A percentile compares a stretch with the other conserved stretches of the same genome.
Conservation (phyloP, 2,329 filamentous ascomycete species). For the Orbilia javanica region DNA sequence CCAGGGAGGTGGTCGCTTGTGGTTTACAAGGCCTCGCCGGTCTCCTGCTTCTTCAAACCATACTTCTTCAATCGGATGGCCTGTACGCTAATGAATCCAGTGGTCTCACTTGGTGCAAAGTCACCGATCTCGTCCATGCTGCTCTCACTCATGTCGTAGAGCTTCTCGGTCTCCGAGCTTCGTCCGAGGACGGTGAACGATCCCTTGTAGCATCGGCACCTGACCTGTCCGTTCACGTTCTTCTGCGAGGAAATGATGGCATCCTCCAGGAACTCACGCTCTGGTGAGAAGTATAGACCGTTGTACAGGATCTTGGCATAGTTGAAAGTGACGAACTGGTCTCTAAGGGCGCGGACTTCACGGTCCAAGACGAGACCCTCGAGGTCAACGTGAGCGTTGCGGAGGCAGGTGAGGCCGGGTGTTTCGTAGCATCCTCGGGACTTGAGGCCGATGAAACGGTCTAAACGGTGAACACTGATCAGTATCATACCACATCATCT, state of each 20-base stretch:
- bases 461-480: conserved; percentile 63
- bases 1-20: too few species aligned
- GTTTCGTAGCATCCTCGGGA: conserved; percentile 84
- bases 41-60: conserved; percentile 59
- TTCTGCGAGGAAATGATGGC: conserved; percentile 73
- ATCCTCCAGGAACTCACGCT: conserved; percentile 78
- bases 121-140: conserved; percentile 79
- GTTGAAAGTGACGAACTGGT: conserved; percentile 77
- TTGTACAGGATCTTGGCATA: conserved; percentile 74
- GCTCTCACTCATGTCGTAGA: conserved; percentile 76
- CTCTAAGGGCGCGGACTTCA: conserved; percentile 76
- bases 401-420: conserved; percentile 71
- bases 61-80: conserved; percentile 74
- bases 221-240: conserved; percentile 73
- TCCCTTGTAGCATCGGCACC: conserved; percentile 77
- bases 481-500: conserved; percentile 60
- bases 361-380: conserved; percentile 77
- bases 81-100: conserved; percentile 78
- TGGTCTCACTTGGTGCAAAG: conserved; percentile 76
- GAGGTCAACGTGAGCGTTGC: conserved; percentile 73
- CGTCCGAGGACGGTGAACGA: conserved; percentile 73
- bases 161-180: conserved; percentile 75
- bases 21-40: conserved; percentile 59
- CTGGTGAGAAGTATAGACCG: conserved; percentile 76
- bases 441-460: conserved; percentile 84